Percentiles rank a stretch among this genome's conserved stretches.
Evolutionary conservation across 2,329 filamentous ascomycete species (phyloP).

Genomic region (Clarireedia sp.): DNA sequence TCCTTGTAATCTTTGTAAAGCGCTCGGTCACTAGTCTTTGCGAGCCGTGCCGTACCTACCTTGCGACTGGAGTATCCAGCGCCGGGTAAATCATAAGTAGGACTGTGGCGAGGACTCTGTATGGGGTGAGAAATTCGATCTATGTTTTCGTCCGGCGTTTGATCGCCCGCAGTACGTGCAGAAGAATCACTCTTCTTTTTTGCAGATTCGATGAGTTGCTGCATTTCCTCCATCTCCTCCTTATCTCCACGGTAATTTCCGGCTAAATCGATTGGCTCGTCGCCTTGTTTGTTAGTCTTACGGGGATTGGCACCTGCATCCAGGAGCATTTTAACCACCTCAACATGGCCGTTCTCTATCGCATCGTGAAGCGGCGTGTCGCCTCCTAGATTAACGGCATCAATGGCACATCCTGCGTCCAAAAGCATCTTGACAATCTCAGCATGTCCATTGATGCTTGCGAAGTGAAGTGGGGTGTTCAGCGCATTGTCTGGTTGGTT

Average conservation of each 20-base stretch:
- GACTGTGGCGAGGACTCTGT: conserved; percentile 52
- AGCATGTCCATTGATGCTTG: conserved; percentile 75
- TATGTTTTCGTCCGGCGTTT: conserved; percentile 32
- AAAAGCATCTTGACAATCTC: conserved; percentile 85
- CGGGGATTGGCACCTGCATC: conserved; percentile 86
- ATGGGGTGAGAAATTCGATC: conserved; percentile 42
- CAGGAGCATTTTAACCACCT: conserved; percentile 77
- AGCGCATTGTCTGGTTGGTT: conserved; percentile 88
- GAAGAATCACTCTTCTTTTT: conserved; percentile 44
- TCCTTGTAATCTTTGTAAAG: conserved; percentile 45
- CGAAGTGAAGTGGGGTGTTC: conserved; percentile 94
- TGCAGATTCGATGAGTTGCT: conserved; percentile 56
- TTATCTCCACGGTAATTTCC: conserved; percentile 62
- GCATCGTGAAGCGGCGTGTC: conserved; percentile 95
- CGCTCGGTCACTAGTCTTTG: conserved; percentile 56
- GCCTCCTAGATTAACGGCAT: conserved; percentile 71
- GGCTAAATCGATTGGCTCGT: conserved; percentile 83
- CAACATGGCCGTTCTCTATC: conserved; percentile 88
- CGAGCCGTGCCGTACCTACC: conserved; percentile 43
- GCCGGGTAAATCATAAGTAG: conserved; percentile 31
- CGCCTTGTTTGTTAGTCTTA: conserved; percentile 79
- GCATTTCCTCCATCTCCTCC: conserved; percentile 50
- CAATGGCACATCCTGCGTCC: conserved; percentile 73
- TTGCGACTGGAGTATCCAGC: conserved; percentile 33
- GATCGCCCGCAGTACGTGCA: conserved; percentile 49